Evolutionary conservation across 2,329 filamentous ascomycete genomes (phyloP), one percentile per base, ranked within the genome.

Genomic region (Penicillium sp.): DNA sequence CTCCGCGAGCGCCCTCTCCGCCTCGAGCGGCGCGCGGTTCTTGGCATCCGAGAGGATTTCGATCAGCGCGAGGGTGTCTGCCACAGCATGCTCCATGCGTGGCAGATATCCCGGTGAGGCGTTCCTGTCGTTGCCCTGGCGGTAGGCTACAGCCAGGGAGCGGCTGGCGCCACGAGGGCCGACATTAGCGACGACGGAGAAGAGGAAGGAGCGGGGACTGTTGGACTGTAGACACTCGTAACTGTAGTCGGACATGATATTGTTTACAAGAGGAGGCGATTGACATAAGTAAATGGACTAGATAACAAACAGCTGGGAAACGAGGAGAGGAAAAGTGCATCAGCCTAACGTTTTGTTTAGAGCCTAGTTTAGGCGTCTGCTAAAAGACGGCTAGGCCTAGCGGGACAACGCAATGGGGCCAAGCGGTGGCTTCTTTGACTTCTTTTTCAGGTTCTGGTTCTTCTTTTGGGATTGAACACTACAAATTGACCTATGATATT

Each of bases 11-110:
- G 27, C 44, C 18, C 44, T 55, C 44, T 58, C 51, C 16, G 51
- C 55, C 51, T 58, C 51, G 35, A 55, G 55, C 23, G 35, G 51
- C 34, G 55, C 47, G 51, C 51, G 51, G 55, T 58, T 55, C 26
- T 40, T 38, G 23, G 48, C 39, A 41, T 58, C 56, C 34, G 51
- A 58, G 40, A 57, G 29, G 26, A 54, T 40, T 14, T 54, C 35
- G 23, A 57, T 48, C 14, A 57, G 38, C 38, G 43, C 51, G n/a
- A 57, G 55, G 36, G n/a, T 57, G 27, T 57, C 47, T 47, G 47
- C 43, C 32, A 51, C 43, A 16, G 54, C 26, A 46, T 54, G n/a
- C 40, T 42, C 40, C 16, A 42, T 23, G n/a, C 40, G 40, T 42
- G n/a, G 13, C 26, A 11, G 16, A 30, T 26, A 42, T 30, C 10